Base-by-base conservation (phyloP, 805 yeast species). In the Saccharomycopsis javanensis region DNA sequence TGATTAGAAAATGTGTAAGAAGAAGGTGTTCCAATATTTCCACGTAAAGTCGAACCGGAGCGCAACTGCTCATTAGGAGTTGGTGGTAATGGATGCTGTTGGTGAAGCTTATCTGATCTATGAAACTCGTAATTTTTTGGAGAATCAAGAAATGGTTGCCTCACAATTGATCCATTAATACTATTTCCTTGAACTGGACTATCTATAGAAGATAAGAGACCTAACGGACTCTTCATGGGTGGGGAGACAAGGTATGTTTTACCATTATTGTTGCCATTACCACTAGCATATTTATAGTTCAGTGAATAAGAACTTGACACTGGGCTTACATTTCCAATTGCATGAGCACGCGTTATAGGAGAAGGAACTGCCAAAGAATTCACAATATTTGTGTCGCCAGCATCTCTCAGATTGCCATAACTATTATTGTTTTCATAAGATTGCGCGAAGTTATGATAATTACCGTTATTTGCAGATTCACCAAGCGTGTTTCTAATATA, bases 401-500 rank as follows among this genome's bases (percentile, higher is more conserved):
- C 18, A 10, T 42, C 48, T 1, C 23, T 13, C n/a, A n/a, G n/a
- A n/a, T n/a, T n/a, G n/a, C n/a, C n/a, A n/a, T n/a, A n/a, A 5
- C 10, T 42, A 42, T 3, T 20, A 16, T 11, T 10, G 6, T 42
- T 42, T 16, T 42, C 48, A 42, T 20, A 42, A 42, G 23, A 20
- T 20, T 42, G 48, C 2, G 28, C 48, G 15, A 20, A 20, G 6
- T 28, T 7, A 15, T 42, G 48, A 20, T 42, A 23, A 42, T 20
- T 20, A 25, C 42, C n/a, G 10, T 42, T 42, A 20, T 4, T 23
- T 42, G 48, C 23, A 42, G 48, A 42, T 20, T 42, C 48, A 8
- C 48, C 48, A 20, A 58, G 45, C 13, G 61, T 58, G 48, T 60
- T 60, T 33, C 56, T 50, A 33, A 60, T 57, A 50, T 54, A 59